These are phyloP conservation scores for Blumeriella jaapii DNA, from an alignment of 2,329 filamentous ascomycete species.

Conservation along the genomic window DNA sequence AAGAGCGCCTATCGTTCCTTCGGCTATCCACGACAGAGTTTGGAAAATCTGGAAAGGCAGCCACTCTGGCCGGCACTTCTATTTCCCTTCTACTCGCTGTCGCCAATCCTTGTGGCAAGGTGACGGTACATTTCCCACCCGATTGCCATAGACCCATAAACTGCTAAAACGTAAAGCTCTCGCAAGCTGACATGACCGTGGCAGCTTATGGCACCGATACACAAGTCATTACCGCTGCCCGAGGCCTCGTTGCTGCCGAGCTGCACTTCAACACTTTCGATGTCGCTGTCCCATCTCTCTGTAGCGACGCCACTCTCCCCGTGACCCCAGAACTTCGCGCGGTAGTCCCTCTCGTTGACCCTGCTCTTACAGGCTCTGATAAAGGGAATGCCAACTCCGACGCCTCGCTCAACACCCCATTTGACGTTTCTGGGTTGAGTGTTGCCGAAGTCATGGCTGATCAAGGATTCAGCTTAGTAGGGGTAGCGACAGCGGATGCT, in stretches of 20 bases:
- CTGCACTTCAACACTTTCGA: slow-evolving; percentile 63
- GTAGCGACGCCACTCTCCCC: slow-evolving; percentile 50
- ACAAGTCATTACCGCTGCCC: slow-evolving; percentile 49
- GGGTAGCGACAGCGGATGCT: slow-evolving; percentile 29
- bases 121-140: slow-evolving; percentile 4
- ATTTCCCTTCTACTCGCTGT: slow-evolving; percentile 51
- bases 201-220: slow-evolving; percentile 45
- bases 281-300: slow-evolving; percentile 48
- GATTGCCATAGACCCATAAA: neutral
- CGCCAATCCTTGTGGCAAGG: slow-evolving; percentile 54
- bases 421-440: slow-evolving; percentile 47
- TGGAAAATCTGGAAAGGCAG: slow-evolving; percentile 28
- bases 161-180: slow-evolving; percentile 30
- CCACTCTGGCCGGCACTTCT: slow-evolving; percentile 46
- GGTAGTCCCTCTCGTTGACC: slow-evolving; percentile 56
- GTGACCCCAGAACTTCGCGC: slow-evolving; percentile 49
- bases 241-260: slow-evolving; percentile 52
- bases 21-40: no score
- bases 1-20: no score
- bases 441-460: slow-evolving; percentile 52
- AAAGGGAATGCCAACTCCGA: slow-evolving; percentile 50
- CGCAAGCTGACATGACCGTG: slow-evolving; percentile 53
- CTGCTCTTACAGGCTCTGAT: slow-evolving; percentile 46
- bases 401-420: slow-evolving; percentile 39
- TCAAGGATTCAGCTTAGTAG: slow-evolving; percentile 53